These are phyloP conservation scores for Angomonas deanei DNA, from an alignment of 208 protist species.

Conservation along the genomic window DNA sequence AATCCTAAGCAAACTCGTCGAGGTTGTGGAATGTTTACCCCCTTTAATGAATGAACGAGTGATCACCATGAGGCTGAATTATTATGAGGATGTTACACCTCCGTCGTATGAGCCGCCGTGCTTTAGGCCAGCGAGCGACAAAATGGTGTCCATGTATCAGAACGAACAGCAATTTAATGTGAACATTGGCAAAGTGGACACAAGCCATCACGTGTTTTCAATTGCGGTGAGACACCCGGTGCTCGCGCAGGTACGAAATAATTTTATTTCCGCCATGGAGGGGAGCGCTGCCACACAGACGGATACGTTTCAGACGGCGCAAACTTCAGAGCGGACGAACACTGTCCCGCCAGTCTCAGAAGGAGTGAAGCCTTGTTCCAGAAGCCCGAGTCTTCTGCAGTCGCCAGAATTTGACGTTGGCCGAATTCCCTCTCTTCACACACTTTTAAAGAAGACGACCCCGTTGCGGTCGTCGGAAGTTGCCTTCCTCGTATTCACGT, in stretches of 20 bases:
- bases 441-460: neutral
- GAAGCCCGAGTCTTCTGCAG: neutral
- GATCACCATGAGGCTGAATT: slow-evolving; percentile 70
- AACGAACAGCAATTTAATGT: slow-evolving; percentile 42
- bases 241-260: slow-evolving; percentile 16
- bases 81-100: slow-evolving; percentile 68
- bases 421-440: neutral
- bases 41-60: slow-evolving; percentile 60
- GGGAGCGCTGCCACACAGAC: neutral
- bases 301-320: neutral
- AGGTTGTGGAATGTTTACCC: slow-evolving; percentile 57
- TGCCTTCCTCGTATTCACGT: slow-evolving; percentile 47
- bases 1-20: slow-evolving; percentile 57
- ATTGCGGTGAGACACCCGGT: slow-evolving; percentile 57
- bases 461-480: slow-evolving; percentile 16
- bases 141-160: slow-evolving; percentile 41
- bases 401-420: neutral
- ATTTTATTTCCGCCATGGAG: neutral
- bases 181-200: slow-evolving; percentile 51
- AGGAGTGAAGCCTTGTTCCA: neutral
- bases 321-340: neutral
- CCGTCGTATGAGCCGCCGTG: slow-evolving; percentile 66
- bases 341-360: neutral
- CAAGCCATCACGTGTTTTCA: slow-evolving; percentile 66
- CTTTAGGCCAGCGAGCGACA: slow-evolving; percentile 57